These are phyloP conservation scores for Fraxinus floribunda DNA, from an alignment of 305 asterid genomes.

Conservation along the genomic window DNA sequence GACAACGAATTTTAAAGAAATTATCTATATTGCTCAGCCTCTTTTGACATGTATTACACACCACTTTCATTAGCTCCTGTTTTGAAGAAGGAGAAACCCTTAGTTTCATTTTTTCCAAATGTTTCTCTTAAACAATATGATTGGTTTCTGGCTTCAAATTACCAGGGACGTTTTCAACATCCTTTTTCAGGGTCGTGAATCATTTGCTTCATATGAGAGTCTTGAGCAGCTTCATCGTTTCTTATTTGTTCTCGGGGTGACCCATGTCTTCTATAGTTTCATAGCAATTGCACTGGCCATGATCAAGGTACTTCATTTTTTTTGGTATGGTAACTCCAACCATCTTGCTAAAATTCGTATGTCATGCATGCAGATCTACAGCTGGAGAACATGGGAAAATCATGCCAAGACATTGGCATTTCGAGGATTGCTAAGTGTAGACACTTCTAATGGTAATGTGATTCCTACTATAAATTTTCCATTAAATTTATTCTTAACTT, in stretches of 20 bases:
- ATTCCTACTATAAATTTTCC: not conserved
- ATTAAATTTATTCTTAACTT: not conserved
- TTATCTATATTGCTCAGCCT: no score
- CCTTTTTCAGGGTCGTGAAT: constrained; percentile 56
- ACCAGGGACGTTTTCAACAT: constrained; percentile 3
- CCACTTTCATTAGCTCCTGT: not conserved
- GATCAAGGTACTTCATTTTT: constrained; percentile 54
- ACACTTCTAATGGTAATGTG: constrained; percentile 35
- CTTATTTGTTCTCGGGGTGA: constrained; percentile 73
- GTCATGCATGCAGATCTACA: constrained; percentile 56
- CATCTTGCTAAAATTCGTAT: constrained; percentile 1
- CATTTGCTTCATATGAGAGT: constrained; percentile 87
- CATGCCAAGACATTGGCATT: constrained; percentile 72
- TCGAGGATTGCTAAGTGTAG: constrained; percentile 53
- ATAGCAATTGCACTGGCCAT: constrained; percentile 76
- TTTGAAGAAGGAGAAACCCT: not conserved
- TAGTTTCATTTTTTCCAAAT: not conserved
- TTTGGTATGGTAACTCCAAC: not conserved
- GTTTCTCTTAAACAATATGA: not conserved
- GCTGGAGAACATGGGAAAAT: constrained; percentile 93
- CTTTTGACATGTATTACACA: not conserved
- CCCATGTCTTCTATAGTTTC: constrained; percentile 79
- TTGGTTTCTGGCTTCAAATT: not conserved
- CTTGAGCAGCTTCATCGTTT: constrained; percentile 94
- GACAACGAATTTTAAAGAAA: no score